Evolutionary conservation across 148 eudicot genomes (phyloP), one percentile per base, ranked within the genome.

Genomic region (Selenicereus undatus): DNA sequence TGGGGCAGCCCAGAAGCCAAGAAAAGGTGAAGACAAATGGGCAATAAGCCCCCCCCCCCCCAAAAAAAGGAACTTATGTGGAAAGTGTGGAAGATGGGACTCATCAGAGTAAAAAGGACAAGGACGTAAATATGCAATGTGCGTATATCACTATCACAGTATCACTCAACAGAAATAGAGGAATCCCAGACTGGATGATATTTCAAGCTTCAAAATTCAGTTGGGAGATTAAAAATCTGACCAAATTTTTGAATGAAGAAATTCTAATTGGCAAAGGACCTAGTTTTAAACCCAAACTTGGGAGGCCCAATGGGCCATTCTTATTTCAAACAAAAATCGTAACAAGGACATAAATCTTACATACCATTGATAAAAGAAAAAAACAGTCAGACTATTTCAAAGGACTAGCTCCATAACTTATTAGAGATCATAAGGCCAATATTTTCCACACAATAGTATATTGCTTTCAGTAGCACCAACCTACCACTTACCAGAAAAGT

Each of bases 401-500:
- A 26, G 13, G 35, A 54, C 76, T 52, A 79, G 72, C 72, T 73
- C 50, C 50, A 45, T 10, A 54, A 11, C 60, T 54, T 54, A 74
- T 11, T 5, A 68, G 24, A 75, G 30, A 70, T 29, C 30, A 76
- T 71, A 76, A 42, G 79, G 45, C 43, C 35, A 48, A 32, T 26
- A 13, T 5, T 78, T 72, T 71, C 22, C 29, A n/a, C 22, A 60
- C n/a, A 35, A 16, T 32, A 69, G 2, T 36, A 11, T 10, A 30
- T 7, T 26, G 51, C 39, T 68, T 54, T 54, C 75, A 69, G 36
- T 36, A 51, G 35, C 29, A 18, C 30, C 4, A 16, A 52, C 51
- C 18, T 74, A 78, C 50, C 29, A 78, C 78, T 26, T 78, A 82
- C 85, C 85, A 32, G 78, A 78, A 62, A 78, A 50, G 78, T 87